Conservation (phyloP, 2,329 filamentous ascomycete species). For the Ramichloridium luteum region DNA sequence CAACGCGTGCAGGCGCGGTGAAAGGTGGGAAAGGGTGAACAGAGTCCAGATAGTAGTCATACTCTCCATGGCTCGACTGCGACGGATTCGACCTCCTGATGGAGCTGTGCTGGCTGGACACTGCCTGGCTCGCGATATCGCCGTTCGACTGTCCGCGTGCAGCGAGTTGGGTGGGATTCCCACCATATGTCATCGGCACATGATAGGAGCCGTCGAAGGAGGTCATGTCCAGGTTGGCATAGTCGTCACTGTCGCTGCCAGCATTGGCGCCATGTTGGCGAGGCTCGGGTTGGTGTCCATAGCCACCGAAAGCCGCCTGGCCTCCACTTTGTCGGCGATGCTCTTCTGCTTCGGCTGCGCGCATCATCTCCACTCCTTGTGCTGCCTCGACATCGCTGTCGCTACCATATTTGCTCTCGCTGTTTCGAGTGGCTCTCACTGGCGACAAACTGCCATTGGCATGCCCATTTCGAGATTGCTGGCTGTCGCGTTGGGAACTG, state of each 20-base stretch:
- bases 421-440: conserved; percentile 32
- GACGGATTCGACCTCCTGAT: conserved; percentile 33
- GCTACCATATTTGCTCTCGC: conserved; percentile 43
- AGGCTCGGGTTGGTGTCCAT: conserved; percentile 29
- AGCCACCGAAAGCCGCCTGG: conserved; percentile 38
- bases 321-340: conserved; percentile 47
- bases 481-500: conserved; percentile 11
- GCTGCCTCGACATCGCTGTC: conserved; percentile 83
- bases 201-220: conserved; percentile 62
- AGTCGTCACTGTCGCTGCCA: conserved; percentile 67
- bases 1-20: conserved; percentile 56
- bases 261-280: conserved; percentile 16
- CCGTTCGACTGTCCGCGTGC: conserved; percentile 22
- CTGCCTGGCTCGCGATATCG: conserved; percentile 26
- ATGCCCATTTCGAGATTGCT: conserved; percentile 15
- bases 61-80: conserved; percentile 29
- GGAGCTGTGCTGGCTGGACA: conserved; percentile 34
- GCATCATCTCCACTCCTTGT: conserved; percentile 72
- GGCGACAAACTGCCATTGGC: conserved; percentile 36
- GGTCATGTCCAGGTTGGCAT: conserved; percentile 54
- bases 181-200: conserved; percentile 49
- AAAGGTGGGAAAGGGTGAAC: conserved; percentile 48
- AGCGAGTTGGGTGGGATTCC: conserved; percentile 33
- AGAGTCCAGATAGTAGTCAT: conserved; percentile 34
- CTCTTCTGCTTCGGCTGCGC: conserved; percentile 61